These are phyloP conservation scores for Lecanicillium sp. DNA, from an alignment of 2,329 filamentous ascomycete species.

Conservation along the genomic window DNA sequence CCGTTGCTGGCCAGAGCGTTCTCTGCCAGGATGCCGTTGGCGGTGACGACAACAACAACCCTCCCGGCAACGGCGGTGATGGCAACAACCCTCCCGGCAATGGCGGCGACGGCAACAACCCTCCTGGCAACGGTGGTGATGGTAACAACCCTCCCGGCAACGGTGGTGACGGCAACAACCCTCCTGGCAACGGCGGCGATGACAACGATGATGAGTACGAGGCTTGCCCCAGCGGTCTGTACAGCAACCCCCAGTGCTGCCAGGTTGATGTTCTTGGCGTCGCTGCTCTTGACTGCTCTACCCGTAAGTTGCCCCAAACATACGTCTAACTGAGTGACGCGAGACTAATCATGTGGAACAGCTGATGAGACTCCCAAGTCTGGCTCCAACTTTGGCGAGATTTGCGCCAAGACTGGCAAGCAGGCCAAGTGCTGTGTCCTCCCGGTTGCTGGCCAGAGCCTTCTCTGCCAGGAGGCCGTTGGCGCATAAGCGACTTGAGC, in stretches of 20 bases:
- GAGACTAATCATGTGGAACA: too few relatives aligned
- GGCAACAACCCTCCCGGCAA: background rate
- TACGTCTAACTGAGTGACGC: too few relatives aligned
- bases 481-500: background rate
- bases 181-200: background rate
- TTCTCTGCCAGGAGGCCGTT: background rate
- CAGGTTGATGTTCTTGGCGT: conserved; percentile 2
- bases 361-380: background rate
- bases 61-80: background rate
- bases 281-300: conserved; percentile 2
- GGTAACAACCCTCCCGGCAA: background rate
- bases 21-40: conserved; percentile 2
- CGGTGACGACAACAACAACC: background rate
- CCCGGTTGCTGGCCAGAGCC: conserved; percentile 25
- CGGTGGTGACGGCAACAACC: background rate
- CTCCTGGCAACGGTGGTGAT: background rate
- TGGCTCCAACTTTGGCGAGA: conserved; percentile 9
- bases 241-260: conserved; percentile 5
- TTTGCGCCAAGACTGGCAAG: conserved; percentile 37
- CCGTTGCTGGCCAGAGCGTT: conserved; percentile 22
- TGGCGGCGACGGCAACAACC: background rate
- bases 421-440: conserved; percentile 45
- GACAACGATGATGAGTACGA: background rate
- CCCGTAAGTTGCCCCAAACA: background rate
- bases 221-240: conserved; percentile 3